phyloP scores from a whole-genome alignment of 2,329 filamentous ascomycete genomes.

The Thielaviopsis ethacetica region DNA sequence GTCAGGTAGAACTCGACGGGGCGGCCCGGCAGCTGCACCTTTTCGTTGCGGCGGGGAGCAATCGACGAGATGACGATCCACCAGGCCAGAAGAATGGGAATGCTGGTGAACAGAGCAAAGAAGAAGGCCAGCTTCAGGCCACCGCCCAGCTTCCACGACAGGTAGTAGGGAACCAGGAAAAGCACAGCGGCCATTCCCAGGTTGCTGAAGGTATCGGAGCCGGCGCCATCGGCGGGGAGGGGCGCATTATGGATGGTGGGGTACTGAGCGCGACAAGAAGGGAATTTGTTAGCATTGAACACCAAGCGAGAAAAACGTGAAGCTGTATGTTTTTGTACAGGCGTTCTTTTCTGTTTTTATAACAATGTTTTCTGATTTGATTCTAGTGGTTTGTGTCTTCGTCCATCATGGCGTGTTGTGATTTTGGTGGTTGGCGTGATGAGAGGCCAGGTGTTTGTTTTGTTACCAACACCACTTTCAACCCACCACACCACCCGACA shows the following conservation, averaged over 20 bases:
- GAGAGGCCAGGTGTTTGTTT: conserved; percentile 1
- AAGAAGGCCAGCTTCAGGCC: conserved; percentile 79
- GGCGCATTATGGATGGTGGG: conserved; percentile 87
- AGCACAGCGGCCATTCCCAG: conserved; percentile 55
- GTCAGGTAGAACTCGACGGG: conserved; percentile 82
- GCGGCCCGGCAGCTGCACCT: conserved; percentile 70
- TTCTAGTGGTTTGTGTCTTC: neutral
- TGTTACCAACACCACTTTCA: too few relatives aligned
- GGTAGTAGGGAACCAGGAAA: conserved; percentile 55
- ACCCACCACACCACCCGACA: too few relatives aligned
- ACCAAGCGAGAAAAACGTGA: conserved; percentile 1
- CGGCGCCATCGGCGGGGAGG: conserved; percentile 74
- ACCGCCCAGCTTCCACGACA: conserved; percentile 70
- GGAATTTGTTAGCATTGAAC: conserved; percentile 14
- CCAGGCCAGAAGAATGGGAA: conserved; percentile 73
- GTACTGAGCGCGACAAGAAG: conserved; percentile 35
- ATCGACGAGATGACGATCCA: conserved; percentile 58
- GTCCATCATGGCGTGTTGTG: too few relatives aligned
- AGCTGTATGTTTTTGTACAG: neutral
- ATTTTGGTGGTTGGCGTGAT: neutral
- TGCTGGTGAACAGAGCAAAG: conserved; percentile 65
- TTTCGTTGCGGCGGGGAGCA: conserved; percentile 83
- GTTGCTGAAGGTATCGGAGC: conserved; percentile 80
- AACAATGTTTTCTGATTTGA: too few relatives aligned
- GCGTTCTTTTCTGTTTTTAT: too few relatives aligned